Conservation (phyloP, 2,329 filamentous ascomycete genomes). For the Scortechinia acanthostroma region DNA sequence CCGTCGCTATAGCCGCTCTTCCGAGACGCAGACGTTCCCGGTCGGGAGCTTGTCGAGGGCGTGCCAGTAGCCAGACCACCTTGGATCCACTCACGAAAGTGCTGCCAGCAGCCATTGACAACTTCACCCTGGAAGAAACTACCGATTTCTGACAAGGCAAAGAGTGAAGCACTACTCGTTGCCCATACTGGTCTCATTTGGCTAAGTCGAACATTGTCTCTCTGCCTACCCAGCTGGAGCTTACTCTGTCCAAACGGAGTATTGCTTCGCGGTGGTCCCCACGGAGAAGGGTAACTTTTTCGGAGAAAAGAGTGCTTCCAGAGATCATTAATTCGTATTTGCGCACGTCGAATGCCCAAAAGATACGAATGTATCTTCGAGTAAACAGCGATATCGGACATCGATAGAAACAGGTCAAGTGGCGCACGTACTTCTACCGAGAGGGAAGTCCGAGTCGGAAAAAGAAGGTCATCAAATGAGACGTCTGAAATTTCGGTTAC, state of each 20-base stretch:
- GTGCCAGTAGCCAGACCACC: constrained; percentile 11
- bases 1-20: neutral
- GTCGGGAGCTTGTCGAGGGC: constrained; percentile 4
- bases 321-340: constrained; percentile 53
- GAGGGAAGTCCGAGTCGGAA: constrained; percentile 50
- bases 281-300: constrained; percentile 46
- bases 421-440: constrained; percentile 49
- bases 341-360: constrained; percentile 54
- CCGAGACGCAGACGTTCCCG: constrained; percentile 4
- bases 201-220: constrained; percentile 36
- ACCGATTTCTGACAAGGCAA: constrained; percentile 59
- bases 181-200: constrained; percentile 64
- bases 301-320: constrained; percentile 58
- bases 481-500: neutral
- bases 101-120: constrained; percentile 52
- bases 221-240: constrained; percentile 34
- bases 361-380: constrained; percentile 60
- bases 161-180: constrained; percentile 55
- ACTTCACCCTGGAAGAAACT: constrained; percentile 68
- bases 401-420: constrained; percentile 59
- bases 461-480: constrained; percentile 52
- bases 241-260: constrained; percentile 36
- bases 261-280: constrained; percentile 43
- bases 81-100: constrained; percentile 51
- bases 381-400: constrained; percentile 51